Conservation (phyloP, 176 grass and related monocot genomes). For the Aegilops speltoides region DNA sequence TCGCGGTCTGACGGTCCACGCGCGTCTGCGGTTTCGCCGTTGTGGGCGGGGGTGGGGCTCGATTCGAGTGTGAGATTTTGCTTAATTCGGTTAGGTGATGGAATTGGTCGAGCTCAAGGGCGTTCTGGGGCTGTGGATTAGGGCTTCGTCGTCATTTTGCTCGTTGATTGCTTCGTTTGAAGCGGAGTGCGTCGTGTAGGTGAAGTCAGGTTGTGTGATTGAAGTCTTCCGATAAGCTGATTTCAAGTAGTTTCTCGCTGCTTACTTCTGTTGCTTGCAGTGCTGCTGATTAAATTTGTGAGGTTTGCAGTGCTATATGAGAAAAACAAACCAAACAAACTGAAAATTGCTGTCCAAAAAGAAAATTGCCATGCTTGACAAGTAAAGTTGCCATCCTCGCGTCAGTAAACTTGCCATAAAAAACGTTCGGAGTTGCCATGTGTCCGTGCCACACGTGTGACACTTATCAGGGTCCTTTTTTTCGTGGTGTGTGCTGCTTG, state of each 20-base stretch:
- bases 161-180: background rate
- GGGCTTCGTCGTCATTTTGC: background rate
- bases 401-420: too few species aligned
- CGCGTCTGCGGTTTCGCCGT: background rate
- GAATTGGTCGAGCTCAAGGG: conserved; percentile 21
- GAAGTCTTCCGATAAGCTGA: background rate
- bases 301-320: background rate
- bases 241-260: background rate
- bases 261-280: background rate
- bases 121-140: background rate
- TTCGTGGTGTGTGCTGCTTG: background rate
- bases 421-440: too few species aligned
- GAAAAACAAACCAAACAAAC: too few species aligned
- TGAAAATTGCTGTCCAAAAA: too few species aligned
- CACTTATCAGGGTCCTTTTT: too few species aligned
- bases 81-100: background rate
- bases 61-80: background rate
- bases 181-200: background rate
- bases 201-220: background rate
- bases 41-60: background rate
- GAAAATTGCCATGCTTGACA: too few species aligned
- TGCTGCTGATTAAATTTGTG: background rate
- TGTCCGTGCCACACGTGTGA: too few species aligned
- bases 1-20: background rate
- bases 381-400: too few species aligned